A percentile compares a stretch with the other conserved stretches of the same genome.
Evolutionary conservation across 2,329 filamentous ascomycete genomes (phyloP).

Genomic region (Drechslera avenae): DNA sequence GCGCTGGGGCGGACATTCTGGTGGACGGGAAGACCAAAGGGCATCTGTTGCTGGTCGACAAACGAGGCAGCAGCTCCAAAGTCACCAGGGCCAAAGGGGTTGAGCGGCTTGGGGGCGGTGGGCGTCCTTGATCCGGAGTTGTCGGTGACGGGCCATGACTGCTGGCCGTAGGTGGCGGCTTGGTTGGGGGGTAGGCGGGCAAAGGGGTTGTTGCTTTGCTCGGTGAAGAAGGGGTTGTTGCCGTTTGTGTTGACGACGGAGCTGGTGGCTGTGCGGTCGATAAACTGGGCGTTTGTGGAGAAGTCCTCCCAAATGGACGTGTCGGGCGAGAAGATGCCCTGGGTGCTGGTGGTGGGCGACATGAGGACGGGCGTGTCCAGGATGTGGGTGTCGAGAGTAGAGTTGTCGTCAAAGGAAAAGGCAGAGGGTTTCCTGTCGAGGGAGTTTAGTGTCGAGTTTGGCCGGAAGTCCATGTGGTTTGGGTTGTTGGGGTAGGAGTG

Average conservation of each 20-base stretch:
- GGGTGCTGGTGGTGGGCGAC: conserved; percentile 54
- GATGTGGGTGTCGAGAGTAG: conserved; percentile 56
- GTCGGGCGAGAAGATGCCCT: conserved; percentile 59
- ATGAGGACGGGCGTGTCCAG: conserved; percentile 53
- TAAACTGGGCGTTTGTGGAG: conserved; percentile 45
- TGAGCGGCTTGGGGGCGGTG: conserved; percentile 73
- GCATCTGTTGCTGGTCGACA: conserved; percentile 49
- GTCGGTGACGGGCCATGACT: conserved; percentile 66
- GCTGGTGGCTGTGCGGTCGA: conserved; percentile 45
- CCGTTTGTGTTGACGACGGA: conserved; percentile 50
- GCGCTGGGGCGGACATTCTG: conserved; percentile 55
- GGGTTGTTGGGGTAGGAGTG: conserved; percentile 32
- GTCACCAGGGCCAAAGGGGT: conserved; percentile 61
- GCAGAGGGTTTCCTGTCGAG: conserved; percentile 47
- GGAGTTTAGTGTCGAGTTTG: conserved; percentile 42
- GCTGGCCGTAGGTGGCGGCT: conserved; percentile 54
- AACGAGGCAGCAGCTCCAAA: conserved; percentile 56
- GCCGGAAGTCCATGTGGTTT: conserved; percentile 47
- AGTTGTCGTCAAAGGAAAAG: conserved; percentile 58
- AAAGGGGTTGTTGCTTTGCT: conserved; percentile 63
- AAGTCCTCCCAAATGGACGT: conserved; percentile 57
- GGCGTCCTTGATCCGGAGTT: conserved; percentile 75
- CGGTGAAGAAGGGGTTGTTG: conserved; percentile 56
- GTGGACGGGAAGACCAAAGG: conserved; percentile 46
- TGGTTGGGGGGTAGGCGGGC: conserved; percentile 63